Evolutionary conservation across 1,284 basidiomycete genomes (phyloP), one percentile per base, ranked within the genome.

Genomic region (Ustilago bromivora): DNA sequence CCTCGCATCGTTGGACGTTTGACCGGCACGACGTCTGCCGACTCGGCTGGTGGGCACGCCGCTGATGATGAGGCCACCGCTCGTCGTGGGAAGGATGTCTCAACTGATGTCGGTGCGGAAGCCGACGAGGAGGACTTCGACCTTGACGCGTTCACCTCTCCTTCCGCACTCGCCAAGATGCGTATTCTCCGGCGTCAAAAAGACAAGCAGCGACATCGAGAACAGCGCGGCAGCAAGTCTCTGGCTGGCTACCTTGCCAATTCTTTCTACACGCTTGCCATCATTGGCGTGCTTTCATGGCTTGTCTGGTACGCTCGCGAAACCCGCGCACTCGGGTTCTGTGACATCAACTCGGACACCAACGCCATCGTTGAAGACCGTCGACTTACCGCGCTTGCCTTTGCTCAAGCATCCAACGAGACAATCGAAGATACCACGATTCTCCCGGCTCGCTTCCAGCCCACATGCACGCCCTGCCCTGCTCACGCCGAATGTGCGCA

Each of bases 391-490:
- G 66, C 70, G 0, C 66, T 71, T 11, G 74, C 74, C 46, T 63
- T 53, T 32, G 69, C 74, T 5, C 36, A 62, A 34, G 74, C 65
- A 31, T 35, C 54, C 62, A 76, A 76, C 52, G 66, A 63, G 56
- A 71, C 69, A 17, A 32, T 71, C 28, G 69, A 76, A 15, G 74
- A 76, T 35, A 32, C 49, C n/a, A 57, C 61, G 11, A 7, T 77
- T 6, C 51, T 83, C 2, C 78, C 81, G 7, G 38, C 47, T 6
- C 55, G 54, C 23, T 32, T 83, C 19, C 69, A 63, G 36, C 79
- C 80, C 8, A 35, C 61, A 10, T 85, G 84, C 66, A 74, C 81
- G 11, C 80, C 72, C 0, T 85, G 84, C 35, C 83, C 84, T 2
- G 23, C 76, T 4, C 80, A 84, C 55, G 84, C 78, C 17, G 34